Base-by-base conservation (phyloP, 192 early-diverging fungal species). In the Gigaspora rosea region DNA sequence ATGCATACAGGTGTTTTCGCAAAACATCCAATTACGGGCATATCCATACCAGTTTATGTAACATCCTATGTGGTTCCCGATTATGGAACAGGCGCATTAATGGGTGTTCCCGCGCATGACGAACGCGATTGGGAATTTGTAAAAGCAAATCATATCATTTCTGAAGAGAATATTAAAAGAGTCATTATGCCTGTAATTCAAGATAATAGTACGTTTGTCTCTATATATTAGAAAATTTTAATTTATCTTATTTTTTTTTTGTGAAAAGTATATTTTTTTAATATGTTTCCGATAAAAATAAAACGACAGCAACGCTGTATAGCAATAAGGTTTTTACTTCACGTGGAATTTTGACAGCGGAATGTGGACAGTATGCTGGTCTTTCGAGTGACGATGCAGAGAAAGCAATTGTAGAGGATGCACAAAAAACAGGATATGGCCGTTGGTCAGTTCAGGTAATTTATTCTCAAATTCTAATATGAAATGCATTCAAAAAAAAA, bases 51-150 rank as follows among this genome's bases (percentile, higher is more conserved):
- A 1, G 83, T 95, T 18, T 95, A 91, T 68, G 84, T 91, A 7
- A 88, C 91, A 13, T 86, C 87, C 54, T 95, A 95, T 79, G 93
- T 95, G 0, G 73, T 93, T 1, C 86, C 90, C 0, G 87, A 90
- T 52, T 95, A 95, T 79, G 93, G 92, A 1, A 92, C 92, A 0
- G 93, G 93, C 16, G 92, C 93, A 3, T 90, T 95, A 27, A 95
- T 95, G 93, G 93, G 90, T n/a, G 93, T 95, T 15, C 93, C 93
- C 4, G 92, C 87, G 8, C 92, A 95, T 75, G 93, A 95, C 61
- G 80, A 87, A 79, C 86, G 93, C 20, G 93, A 95, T 80, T 88
- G 83, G 77, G 85, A 87, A 48, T 95, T 95, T 79, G 86, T 88
- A 66, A 78, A 81, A 36, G 79, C 58, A 20, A 89, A 93, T 68